Evolutionary conservation across 371 early-diverging fungal genomes (phyloP).

Genomic region (Rhizomucor pusillus): DNA sequence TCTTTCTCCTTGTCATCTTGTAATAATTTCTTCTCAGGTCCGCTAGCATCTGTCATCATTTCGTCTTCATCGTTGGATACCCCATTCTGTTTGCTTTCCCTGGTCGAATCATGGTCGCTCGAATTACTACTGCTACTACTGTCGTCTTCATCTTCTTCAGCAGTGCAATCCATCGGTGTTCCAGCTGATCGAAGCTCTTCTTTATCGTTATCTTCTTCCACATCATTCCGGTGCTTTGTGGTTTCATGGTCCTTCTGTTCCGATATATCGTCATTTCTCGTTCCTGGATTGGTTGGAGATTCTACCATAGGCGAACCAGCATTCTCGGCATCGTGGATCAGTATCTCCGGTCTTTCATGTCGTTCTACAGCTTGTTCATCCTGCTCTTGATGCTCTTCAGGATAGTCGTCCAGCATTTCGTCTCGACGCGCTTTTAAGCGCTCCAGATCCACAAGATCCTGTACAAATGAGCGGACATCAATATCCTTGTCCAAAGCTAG

Average conservation of each 20-base stretch:
- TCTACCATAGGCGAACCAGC: conserved; percentile 22
- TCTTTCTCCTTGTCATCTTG: conserved; percentile 16
- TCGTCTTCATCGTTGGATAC: conserved; percentile 14
- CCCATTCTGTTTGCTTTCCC: too few relatives aligned
- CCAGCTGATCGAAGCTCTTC: conserved; percentile 10
- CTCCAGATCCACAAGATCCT: conserved; percentile 22
- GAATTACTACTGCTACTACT: conserved; percentile 4
- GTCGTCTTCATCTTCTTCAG: conserved; percentile 10
- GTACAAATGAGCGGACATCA: conserved; percentile 31
- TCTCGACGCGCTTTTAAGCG: conserved; percentile 8
- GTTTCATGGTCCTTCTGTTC: conserved; percentile 2
- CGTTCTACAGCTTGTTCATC: background rate
- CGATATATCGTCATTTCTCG: background rate
- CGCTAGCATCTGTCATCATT: conserved; percentile 20
- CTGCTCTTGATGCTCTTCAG: conserved; percentile 4
- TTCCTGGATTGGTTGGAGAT: conserved; percentile 5
- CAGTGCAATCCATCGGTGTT: conserved; percentile 24
- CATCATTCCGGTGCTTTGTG: background rate
- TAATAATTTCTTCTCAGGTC: conserved; percentile 1
- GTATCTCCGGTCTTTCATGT: background rate
- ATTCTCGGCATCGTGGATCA: background rate
- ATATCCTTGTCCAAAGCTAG: conserved; percentile 30
- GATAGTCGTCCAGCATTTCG: conserved; percentile 3
- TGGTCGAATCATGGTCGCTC: conserved; percentile 4
- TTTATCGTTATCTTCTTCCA: conserved; percentile 11